Evolutionary conservation across 78 protist species (phyloP).

Genomic region (Dictyostelium citrinum): DNA sequence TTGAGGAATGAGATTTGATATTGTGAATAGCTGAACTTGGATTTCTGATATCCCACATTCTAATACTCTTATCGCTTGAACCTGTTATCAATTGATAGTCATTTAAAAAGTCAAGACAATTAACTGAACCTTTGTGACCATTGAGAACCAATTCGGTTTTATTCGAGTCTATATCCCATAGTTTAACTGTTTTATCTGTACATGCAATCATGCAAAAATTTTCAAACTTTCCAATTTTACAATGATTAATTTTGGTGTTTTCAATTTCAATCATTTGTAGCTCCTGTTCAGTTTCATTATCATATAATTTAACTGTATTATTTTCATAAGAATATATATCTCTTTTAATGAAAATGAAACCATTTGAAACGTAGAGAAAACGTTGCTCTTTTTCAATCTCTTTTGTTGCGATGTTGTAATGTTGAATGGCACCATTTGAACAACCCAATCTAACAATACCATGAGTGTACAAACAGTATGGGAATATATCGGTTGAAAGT

Average conservation of each 20-base stretch:
- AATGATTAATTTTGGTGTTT: conserved; percentile 14
- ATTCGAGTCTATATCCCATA: conserved; percentile 19
- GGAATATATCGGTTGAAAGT: background rate
- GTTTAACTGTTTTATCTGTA: conserved; percentile 38
- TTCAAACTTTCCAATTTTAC: background rate
- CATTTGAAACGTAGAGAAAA: conserved; percentile 32
- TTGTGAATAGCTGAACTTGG: background rate
- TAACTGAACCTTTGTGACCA: conserved; percentile 14
- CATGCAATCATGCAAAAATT: background rate
- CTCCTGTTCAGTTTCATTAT: conserved; percentile 7
- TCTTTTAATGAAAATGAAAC: conserved; percentile 19
- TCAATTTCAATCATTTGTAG: conserved; percentile 11
- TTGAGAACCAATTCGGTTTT: background rate
- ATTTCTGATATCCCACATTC: conserved; percentile 40
- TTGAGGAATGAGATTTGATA: background rate
- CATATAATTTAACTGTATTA: background rate
- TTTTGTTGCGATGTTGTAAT: background rate
- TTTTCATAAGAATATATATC: background rate
- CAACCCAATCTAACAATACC: conserved; percentile 13
- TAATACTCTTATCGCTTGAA: conserved; percentile 23
- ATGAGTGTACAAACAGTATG: background rate
- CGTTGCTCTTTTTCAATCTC: background rate
- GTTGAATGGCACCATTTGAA: conserved; percentile 28
- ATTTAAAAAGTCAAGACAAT: conserved; percentile 35
- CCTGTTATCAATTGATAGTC: conserved; percentile 17